phyloP scores from a whole-genome alignment of 768 basidiomycete genomes.

The Hirschioporus abietinus region DNA sequence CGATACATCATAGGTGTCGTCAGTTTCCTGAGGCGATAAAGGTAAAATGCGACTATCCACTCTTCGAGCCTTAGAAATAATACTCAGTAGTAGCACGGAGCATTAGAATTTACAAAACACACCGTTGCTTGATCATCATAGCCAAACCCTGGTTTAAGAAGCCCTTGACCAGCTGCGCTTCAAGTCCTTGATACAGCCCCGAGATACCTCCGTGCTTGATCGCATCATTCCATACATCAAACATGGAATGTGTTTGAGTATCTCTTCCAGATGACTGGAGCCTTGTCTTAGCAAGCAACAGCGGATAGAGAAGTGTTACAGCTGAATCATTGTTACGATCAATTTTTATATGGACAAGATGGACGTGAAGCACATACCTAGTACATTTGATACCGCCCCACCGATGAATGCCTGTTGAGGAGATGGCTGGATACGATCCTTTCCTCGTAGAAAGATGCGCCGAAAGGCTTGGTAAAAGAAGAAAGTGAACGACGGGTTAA shows the following conservation, averaged over 20 bases:
- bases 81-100: neutral
- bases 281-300: constrained; percentile 56
- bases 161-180: constrained; percentile 46
- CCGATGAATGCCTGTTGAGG: constrained; percentile 48
- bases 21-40: neutral
- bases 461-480: constrained; percentile 48
- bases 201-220: constrained; percentile 21
- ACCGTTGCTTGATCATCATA: constrained; percentile 55
- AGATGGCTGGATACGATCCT: constrained; percentile 26
- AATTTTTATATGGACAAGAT: neutral
- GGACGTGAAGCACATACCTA: constrained; percentile 26
- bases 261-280: constrained; percentile 38
- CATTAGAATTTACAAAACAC: neutral
- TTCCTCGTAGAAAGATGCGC: constrained; percentile 28
- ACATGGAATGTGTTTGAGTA: constrained; percentile 19
- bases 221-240: constrained; percentile 16
- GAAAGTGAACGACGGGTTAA: constrained; percentile 56
- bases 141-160: constrained; percentile 55
- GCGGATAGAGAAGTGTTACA: constrained; percentile 44
- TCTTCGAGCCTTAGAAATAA: neutral
- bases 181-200: constrained; percentile 50
- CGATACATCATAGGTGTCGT: neutral
- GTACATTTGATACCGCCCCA: constrained; percentile 48
- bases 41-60: neutral
- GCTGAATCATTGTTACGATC: constrained; percentile 24